Conservation (phyloP, 2,329 filamentous ascomycete species). For the Eurotiales sp. region DNA sequence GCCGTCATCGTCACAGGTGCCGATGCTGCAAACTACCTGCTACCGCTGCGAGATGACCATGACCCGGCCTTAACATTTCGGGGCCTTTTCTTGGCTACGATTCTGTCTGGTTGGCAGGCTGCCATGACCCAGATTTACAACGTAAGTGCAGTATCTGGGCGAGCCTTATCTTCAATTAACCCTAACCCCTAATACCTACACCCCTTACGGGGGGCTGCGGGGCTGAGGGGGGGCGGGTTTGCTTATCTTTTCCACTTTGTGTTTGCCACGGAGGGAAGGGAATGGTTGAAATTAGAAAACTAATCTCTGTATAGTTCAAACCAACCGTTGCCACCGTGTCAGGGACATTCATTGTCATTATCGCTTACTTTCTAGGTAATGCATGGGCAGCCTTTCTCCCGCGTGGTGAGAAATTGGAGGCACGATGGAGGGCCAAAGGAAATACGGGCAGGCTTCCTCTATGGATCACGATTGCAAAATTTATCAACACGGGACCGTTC, state of each 20-base stretch:
- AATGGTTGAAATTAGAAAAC: neutral
- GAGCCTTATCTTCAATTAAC: no score
- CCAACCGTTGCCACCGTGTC: conserved; percentile 47
- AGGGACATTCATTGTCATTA: conserved; percentile 56
- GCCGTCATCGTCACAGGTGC: conserved; percentile 51
- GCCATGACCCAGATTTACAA: conserved; percentile 55
- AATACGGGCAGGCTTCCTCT: conserved; percentile 41
- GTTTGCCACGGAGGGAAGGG: no score
- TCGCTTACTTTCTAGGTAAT: conserved; percentile 54
- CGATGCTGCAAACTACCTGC: conserved; percentile 49
- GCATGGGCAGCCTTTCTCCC: conserved; percentile 48
- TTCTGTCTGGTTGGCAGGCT: conserved; percentile 52
- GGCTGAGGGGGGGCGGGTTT: no score
- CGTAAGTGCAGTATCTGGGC: conserved; percentile 28
- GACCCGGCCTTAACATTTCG: conserved; percentile 53
- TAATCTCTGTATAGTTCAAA: conserved; percentile 45
- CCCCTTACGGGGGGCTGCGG: no score
- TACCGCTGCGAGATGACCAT: conserved; percentile 53
- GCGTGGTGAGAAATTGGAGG: conserved; percentile 50
- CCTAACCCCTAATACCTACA: no score
- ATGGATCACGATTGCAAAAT: conserved; percentile 39
- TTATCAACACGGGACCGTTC: conserved; percentile 53
- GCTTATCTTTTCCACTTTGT: neutral
- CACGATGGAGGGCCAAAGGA: conserved; percentile 44
- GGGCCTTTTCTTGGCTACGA: conserved; percentile 48